Conservation (phyloP, 495 filamentous ascomycete species). For the Gamarada debralockiae region DNA sequence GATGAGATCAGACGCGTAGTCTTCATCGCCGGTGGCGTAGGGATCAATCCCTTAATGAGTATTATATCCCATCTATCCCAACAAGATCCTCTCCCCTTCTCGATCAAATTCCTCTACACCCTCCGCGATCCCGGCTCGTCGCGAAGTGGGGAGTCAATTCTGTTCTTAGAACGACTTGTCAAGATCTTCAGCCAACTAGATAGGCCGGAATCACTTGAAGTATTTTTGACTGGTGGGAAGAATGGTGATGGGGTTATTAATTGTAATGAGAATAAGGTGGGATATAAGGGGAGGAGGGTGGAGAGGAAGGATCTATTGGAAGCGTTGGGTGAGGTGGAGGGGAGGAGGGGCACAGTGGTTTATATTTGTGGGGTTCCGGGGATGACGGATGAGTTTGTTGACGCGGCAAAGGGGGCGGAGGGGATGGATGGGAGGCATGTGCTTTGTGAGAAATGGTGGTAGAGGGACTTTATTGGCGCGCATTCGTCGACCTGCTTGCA, state of each 20-base stretch:
- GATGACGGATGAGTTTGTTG: constrained; percentile 80
- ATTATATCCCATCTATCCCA: constrained; percentile 36
- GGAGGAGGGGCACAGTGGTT: constrained; percentile 50
- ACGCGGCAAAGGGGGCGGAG: constrained; percentile 40
- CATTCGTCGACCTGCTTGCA: too few species aligned
- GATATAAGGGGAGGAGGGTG: constrained; percentile 40
- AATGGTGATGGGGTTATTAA: neutral
- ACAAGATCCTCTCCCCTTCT: constrained; percentile 36
- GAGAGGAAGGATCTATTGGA: constrained; percentile 43
- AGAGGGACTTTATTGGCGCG: too few species aligned
- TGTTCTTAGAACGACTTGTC: constrained; percentile 42
- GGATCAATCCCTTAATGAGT: constrained; percentile 65
- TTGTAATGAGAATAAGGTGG: constrained; percentile 29
- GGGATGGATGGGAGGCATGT: constrained; percentile 56
- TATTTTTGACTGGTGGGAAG: constrained; percentile 21
- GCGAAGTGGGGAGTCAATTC: constrained; percentile 22
- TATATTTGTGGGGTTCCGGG: constrained; percentile 77
- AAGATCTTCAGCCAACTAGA: constrained; percentile 25
- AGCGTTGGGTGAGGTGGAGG: constrained; percentile 39
- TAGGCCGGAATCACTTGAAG: constrained; percentile 13
- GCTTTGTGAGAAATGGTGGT: constrained; percentile 91
- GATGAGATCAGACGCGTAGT: constrained; percentile 54
- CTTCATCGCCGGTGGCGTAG: constrained; percentile 79
- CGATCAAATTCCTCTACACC: constrained; percentile 30
- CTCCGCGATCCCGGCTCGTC: constrained; percentile 3